These are phyloP conservation scores for Picea sitchensis DNA, from an alignment of 75 land plant genomes.

Conservation along the genomic window DNA sequence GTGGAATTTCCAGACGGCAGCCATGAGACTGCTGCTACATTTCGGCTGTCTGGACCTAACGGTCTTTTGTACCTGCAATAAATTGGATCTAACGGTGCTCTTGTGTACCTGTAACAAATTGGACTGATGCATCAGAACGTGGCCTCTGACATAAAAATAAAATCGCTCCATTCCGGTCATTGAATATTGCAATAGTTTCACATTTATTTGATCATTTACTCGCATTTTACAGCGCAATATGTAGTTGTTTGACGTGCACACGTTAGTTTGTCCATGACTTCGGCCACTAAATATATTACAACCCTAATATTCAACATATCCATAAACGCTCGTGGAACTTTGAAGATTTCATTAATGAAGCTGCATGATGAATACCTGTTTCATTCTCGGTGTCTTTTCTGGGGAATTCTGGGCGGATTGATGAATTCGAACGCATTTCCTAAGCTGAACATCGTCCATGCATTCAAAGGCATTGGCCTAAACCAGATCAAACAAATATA, in stretches of 20 bases:
- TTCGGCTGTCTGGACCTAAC: not conserved
- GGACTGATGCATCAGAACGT: too few species aligned
- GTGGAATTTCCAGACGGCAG: slow-evolving; percentile 1
- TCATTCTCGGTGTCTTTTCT: not conserved
- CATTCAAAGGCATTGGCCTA: not conserved
- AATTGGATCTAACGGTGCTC: not conserved
- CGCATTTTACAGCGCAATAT: too few species aligned
- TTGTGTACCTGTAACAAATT: not conserved
- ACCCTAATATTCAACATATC: too few species aligned
- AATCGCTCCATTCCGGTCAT: too few species aligned
- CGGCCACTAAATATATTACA: too few species aligned
- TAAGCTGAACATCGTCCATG: not conserved
- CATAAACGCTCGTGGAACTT: not conserved
- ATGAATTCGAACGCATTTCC: not conserved
- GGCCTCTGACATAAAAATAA: too few species aligned
- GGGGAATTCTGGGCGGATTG: not conserved
- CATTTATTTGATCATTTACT: too few species aligned
- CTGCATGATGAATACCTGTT: slow-evolving; percentile 1
- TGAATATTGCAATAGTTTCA: too few species aligned
- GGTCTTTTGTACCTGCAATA: not conserved
- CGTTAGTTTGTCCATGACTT: too few species aligned
- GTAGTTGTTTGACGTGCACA: too few species aligned
- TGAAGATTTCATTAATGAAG: not conserved
- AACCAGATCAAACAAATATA: not conserved
- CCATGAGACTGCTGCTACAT: not conserved